These are phyloP conservation scores for Alternaria rosae DNA, from an alignment of 2,329 filamentous ascomycete species.

Conservation along the genomic window DNA sequence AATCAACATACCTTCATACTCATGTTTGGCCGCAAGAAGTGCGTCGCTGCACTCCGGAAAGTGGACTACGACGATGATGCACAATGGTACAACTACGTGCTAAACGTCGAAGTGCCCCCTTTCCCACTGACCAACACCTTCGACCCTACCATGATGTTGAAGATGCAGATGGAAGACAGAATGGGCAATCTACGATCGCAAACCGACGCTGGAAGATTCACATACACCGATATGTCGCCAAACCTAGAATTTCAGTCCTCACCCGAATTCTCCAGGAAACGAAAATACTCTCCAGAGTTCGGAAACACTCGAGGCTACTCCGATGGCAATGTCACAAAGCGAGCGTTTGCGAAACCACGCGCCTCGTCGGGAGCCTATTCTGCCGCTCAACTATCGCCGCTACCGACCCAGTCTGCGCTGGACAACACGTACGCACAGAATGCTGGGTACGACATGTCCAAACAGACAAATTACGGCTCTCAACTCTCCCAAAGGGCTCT, in stretches of 20 bases:
- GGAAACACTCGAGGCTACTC: slow-evolving; percentile 36
- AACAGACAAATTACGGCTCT: slow-evolving; percentile 39
- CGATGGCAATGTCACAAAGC: slow-evolving; percentile 44
- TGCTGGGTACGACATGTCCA: slow-evolving; percentile 50
- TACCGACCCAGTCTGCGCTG: slow-evolving; percentile 47
- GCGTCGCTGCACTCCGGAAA: slow-evolving; percentile 71
- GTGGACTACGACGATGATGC: slow-evolving; percentile 65
- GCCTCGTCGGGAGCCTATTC: slow-evolving; percentile 44
- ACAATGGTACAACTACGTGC: slow-evolving; percentile 72
- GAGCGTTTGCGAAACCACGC: slow-evolving; percentile 46
- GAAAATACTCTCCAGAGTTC: slow-evolving; percentile 44
- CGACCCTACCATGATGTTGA: slow-evolving; percentile 65
- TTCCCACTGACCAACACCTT: slow-evolving; percentile 65
- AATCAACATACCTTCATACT: slow-evolving; percentile 66
- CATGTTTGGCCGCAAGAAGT: slow-evolving; percentile 80
- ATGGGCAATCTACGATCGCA: slow-evolving; percentile 59
- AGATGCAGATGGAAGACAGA: slow-evolving; percentile 66
- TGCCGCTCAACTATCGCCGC: slow-evolving; percentile 46
- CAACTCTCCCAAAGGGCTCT: slow-evolving; percentile 47
- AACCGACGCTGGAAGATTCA: slow-evolving; percentile 67
- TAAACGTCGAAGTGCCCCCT: slow-evolving; percentile 75
- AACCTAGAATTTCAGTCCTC: slow-evolving; percentile 42
- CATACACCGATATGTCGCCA: slow-evolving; percentile 61
- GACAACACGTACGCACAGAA: slow-evolving; percentile 47
- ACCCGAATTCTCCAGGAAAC: slow-evolving; percentile 39